Evolutionary conservation across 1,284 basidiomycete genomes (phyloP).

Genomic region (Veloporphyrellus conicus): DNA sequence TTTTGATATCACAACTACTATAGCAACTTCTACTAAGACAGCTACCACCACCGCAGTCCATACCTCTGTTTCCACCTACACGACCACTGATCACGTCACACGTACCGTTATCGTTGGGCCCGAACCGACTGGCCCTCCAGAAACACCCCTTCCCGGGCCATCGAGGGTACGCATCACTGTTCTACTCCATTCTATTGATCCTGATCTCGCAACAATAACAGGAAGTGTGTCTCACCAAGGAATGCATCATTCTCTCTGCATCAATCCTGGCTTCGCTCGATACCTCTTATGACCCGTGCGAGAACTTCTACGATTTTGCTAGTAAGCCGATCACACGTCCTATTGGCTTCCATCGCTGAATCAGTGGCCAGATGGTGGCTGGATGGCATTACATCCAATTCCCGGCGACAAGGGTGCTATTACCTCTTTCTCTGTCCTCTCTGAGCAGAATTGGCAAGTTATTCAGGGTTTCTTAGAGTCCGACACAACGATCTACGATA

Average conservation of each 20-base stretch:
- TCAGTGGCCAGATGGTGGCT: conserved; percentile 62
- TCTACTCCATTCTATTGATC: not conserved
- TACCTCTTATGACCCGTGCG: conserved; percentile 83
- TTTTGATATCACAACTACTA: conserved; percentile 32
- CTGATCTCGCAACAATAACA: conserved; percentile 25
- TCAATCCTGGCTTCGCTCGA: conserved; percentile 82
- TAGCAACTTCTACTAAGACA: conserved; percentile 33
- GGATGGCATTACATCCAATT: conserved; percentile 75
- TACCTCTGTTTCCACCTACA: conserved; percentile 37
- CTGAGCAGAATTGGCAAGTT: conserved; percentile 61
- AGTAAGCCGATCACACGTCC: conserved; percentile 48
- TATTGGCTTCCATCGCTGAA: conserved; percentile 4
- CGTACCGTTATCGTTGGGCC: conserved; percentile 32
- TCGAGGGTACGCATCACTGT: conserved; percentile 20
- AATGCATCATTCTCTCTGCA: conserved; percentile 83
- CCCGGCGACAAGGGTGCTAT: conserved; percentile 78
- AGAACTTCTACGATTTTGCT: conserved; percentile 91
- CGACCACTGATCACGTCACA: conserved; percentile 33
- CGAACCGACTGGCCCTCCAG: conserved; percentile 34
- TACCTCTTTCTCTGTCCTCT: conserved; percentile 58
- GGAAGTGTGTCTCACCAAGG: conserved; percentile 70
- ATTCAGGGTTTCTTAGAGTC: conserved; percentile 58
- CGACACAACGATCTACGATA: conserved; percentile 26
- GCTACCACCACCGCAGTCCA: conserved; percentile 36
- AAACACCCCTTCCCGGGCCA: conserved; percentile 23